phyloP scores from a whole-genome alignment of 2,329 filamentous ascomycete genomes.

The Penicillium sp. region DNA sequence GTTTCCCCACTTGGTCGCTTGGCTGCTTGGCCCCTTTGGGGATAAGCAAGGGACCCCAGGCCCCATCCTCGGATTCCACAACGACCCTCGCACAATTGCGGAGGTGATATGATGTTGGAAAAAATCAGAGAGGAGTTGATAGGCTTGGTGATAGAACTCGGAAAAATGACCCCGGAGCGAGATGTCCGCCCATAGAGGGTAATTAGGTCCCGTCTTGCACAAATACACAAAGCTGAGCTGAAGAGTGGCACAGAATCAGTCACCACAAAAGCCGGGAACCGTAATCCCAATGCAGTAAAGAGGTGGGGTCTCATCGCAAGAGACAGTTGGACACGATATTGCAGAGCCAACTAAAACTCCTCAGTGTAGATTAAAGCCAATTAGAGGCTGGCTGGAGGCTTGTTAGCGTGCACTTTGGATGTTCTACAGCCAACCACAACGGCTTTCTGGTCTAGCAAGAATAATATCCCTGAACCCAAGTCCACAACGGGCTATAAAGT shows the following conservation, averaged over 20 bases:
- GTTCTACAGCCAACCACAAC: conserved; percentile 10
- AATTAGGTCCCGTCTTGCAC: conserved; percentile 7
- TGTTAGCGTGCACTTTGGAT: conserved; percentile 7
- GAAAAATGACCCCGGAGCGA: not conserved
- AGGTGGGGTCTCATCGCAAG: not conserved
- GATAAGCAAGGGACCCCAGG: conserved; percentile 1
- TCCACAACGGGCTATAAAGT: conserved; percentile 10
- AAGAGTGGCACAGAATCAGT: not conserved
- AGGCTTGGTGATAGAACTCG: not conserved
- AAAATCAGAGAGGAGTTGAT: no score
- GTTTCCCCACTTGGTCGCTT: conserved; percentile 7
- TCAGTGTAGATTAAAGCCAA: not conserved
- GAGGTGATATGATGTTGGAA: not conserved
- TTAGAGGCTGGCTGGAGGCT: not conserved
- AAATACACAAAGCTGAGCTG: not conserved
- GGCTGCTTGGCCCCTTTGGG: conserved; percentile 1
- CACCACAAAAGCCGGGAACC: conserved; percentile 5
- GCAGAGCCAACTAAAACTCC: not conserved
- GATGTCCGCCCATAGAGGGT: not conserved
- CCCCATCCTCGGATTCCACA: conserved; percentile 7
- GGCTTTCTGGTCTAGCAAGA: not conserved
- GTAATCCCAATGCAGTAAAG: conserved; percentile 16
- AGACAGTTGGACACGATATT: not conserved
- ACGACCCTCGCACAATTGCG: conserved; percentile 7
- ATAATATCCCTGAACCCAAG: not conserved